Percentiles rank a stretch among this genome's conserved stretches.
phyloP scores from a whole-genome alignment of 2,329 filamentous ascomycete genomes.

The Xylariaceae sp. region DNA sequence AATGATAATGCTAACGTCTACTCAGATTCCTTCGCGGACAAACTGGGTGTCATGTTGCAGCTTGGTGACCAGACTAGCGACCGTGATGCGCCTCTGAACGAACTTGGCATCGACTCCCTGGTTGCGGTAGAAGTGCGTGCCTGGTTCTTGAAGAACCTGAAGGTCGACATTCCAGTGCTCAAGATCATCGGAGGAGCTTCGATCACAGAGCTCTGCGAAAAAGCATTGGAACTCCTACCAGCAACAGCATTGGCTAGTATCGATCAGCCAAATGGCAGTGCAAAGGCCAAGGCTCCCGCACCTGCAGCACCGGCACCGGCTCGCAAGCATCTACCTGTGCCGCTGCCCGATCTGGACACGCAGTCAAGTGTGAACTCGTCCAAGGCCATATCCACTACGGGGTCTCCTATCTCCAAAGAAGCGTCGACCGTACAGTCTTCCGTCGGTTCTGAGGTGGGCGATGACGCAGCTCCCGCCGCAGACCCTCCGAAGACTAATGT shows the following conservation, averaged over 20 bases:
- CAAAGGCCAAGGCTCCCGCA: not conserved
- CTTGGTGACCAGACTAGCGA: slow-evolving; percentile 5
- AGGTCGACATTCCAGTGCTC: slow-evolving; percentile 45
- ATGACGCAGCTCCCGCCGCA: not conserved
- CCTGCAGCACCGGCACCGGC: not conserved
- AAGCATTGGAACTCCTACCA: slow-evolving; percentile 2
- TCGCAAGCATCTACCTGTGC: not conserved
- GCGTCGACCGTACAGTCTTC: not conserved
- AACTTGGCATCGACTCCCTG: slow-evolving; percentile 32
- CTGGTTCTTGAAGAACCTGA: slow-evolving; percentile 48
- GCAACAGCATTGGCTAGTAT: not conserved
- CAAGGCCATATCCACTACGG: not conserved
- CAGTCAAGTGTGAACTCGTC: not conserved
- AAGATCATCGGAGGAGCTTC: slow-evolving; percentile 30
- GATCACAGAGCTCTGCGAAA: slow-evolving; percentile 5
- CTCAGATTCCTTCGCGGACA: slow-evolving; percentile 10
- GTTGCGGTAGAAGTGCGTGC: slow-evolving; percentile 39
- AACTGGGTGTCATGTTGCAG: slow-evolving; percentile 13
- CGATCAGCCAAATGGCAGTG: not conserved
- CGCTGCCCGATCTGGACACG: not conserved
- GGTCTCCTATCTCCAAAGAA: not conserved
- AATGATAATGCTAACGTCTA: not conserved
- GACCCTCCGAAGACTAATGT: not conserved
- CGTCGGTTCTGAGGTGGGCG: slow-evolving; percentile 1
- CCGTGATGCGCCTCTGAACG: slow-evolving; percentile 11